Conservation (phyloP, 1,284 basidiomycete species). For the Porodaedalea pini region DNA sequence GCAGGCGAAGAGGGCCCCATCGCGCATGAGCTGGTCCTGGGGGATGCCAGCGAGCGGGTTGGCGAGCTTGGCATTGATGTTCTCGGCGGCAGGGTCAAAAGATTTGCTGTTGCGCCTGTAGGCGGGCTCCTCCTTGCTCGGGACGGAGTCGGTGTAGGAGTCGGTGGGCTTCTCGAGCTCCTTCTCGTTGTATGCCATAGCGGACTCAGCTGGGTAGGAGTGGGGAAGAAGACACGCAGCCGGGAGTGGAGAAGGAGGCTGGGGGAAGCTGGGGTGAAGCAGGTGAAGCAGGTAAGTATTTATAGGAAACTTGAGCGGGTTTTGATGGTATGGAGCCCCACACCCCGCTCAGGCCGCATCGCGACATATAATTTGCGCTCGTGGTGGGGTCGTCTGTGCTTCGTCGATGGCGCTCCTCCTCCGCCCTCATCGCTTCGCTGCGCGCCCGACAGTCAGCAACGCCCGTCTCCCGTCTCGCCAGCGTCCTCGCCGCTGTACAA, state of each 20-base stretch:
- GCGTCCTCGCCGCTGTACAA: no score
- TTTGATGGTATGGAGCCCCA: neutral
- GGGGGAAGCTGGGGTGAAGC: neutral
- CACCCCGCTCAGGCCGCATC: neutral
- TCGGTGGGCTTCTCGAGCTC: conserved; percentile 12
- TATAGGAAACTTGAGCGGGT: neutral
- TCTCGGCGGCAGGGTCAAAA: conserved; percentile 15
- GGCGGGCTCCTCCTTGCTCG: conserved; percentile 3
- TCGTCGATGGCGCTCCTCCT: neutral
- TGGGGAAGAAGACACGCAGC: neutral
- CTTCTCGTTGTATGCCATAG: neutral
- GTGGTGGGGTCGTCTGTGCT: neutral
- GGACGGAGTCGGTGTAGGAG: neutral
- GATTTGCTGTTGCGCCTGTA: no score
- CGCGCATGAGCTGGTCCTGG: conserved; percentile 50
- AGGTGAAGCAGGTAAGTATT: neutral
- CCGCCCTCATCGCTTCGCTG: neutral
- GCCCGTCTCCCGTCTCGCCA: neutral
- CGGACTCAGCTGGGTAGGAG: neutral
- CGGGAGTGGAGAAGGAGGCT: neutral
- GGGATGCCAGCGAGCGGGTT: conserved; percentile 59
- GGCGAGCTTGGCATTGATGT: conserved; percentile 48
- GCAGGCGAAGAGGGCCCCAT: conserved; percentile 55
- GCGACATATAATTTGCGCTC: neutral
- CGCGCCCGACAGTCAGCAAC: no score